Evolutionary conservation across 768 basidiomycete species (phyloP).

Genomic region (Solioccasus polychromus): DNA sequence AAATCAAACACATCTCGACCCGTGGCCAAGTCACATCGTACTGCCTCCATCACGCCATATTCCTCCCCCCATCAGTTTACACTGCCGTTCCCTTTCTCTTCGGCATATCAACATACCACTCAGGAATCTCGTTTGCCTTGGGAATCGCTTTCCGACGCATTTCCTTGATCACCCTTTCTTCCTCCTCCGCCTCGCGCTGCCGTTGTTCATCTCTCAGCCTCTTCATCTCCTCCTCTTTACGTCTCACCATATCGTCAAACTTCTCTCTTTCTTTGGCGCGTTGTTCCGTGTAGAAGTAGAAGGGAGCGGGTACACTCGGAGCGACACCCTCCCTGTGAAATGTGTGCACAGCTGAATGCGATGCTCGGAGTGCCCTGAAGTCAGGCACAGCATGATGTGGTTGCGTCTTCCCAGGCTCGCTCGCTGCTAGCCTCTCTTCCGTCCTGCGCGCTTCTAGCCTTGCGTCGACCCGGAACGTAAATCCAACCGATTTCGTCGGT

Average conservation of each 20-base stretch:
- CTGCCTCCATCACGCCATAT: constrained; percentile 16
- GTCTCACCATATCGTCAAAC: constrained; percentile 58
- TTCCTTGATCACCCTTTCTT: constrained; percentile 60
- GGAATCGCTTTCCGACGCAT: constrained; percentile 61
- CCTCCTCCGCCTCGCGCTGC: constrained; percentile 47
- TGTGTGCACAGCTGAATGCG: constrained; percentile 35
- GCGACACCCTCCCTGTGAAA: constrained; percentile 46
- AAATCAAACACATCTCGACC: constrained; percentile 2
- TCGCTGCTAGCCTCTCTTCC: constrained; percentile 29
- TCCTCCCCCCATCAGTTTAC: constrained; percentile 7
- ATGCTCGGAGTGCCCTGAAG: constrained; percentile 52
- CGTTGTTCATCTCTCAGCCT: constrained; percentile 45
- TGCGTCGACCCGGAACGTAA: constrained; percentile 51
- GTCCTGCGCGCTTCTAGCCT: constrained; percentile 47
- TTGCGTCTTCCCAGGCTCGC: constrained; percentile 22
- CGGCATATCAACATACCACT: constrained; percentile 73
- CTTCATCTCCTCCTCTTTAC: constrained; percentile 54
- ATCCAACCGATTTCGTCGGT: constrained; percentile 47
- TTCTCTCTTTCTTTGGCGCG: constrained; percentile 60
- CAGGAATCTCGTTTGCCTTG: constrained; percentile 68
- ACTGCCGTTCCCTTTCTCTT: constrained; percentile 41
- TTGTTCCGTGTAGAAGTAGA: constrained; percentile 50
- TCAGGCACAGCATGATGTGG: constrained; percentile 43
- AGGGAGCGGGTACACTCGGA: constrained; percentile 36
- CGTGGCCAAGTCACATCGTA: constrained; percentile 13